These are phyloP conservation scores for Triticum aestivum DNA, from an alignment of 176 grass and related monocot species.

Conservation along the genomic window DNA sequence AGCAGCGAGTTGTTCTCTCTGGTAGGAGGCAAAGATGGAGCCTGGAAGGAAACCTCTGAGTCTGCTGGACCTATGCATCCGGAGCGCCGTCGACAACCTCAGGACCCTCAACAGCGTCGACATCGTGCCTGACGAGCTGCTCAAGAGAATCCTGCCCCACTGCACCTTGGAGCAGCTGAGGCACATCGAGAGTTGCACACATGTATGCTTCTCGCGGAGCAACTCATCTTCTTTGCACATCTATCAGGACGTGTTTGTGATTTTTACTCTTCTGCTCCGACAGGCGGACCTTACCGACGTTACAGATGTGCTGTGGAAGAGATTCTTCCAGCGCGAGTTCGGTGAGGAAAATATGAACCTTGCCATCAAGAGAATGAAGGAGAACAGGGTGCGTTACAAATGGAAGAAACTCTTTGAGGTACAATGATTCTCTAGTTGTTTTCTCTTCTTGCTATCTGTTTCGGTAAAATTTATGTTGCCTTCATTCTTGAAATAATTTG, in stretches of 20 bases:
- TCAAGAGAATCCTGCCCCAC: conserved; percentile 50
- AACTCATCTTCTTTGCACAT: background rate
- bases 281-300: conserved; percentile 45
- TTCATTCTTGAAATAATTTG: conserved; percentile 1
- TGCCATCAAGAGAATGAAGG: conserved; percentile 20
- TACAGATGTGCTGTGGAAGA: conserved; percentile 44
- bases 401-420: conserved; percentile 48
- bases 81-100: conserved; percentile 41
- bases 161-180: conserved; percentile 40
- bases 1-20: background rate
- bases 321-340: conserved; percentile 40
- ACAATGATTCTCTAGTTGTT: background rate
- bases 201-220: conserved; percentile 5
- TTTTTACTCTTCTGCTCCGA: background rate
- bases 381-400: background rate
- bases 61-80: conserved; percentile 48
- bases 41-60: conserved; percentile 31
- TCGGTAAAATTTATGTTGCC: background rate
- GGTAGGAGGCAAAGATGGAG: conserved; percentile 19
- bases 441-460: background rate
- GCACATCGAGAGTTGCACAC: conserved; percentile 15
- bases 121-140: background rate
- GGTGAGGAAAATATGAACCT: background rate
- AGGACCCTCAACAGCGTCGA: conserved; percentile 23
- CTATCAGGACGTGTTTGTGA: background rate